These are phyloP conservation scores for Suillus paluster DNA, from an alignment of 768 basidiomycete species.

Conservation along the genomic window DNA sequence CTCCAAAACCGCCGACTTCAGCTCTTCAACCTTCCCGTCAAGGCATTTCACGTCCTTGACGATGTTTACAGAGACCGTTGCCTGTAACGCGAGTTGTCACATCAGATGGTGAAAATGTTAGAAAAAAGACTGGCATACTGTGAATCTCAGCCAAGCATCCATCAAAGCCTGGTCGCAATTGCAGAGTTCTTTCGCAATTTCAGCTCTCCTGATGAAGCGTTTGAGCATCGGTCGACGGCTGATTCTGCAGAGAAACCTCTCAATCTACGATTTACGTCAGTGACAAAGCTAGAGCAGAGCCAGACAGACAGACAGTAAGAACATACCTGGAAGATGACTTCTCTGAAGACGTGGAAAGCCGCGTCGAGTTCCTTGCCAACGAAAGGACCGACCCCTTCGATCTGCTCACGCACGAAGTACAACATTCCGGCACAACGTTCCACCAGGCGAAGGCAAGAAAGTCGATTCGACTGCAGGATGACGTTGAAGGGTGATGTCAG, in stretches of 20 bases:
- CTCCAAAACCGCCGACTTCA: background rate
- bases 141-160: slow-evolving; percentile 39
- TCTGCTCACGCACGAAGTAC: slow-evolving; percentile 63
- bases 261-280: slow-evolving; percentile 40
- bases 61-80: background rate
- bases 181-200: slow-evolving; percentile 58
- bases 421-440: slow-evolving; percentile 77
- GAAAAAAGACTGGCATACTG: background rate
- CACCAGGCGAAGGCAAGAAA: slow-evolving; percentile 70
- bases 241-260: slow-evolving; percentile 55
- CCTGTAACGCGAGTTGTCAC: background rate
- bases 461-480: slow-evolving; percentile 59
- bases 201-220: slow-evolving; percentile 75
- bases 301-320: background rate
- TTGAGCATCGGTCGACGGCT: slow-evolving; percentile 76
- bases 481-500: background rate
- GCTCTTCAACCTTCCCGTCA: background rate
- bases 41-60: background rate
- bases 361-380: slow-evolving; percentile 53
- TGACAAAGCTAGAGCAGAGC: background rate
- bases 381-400: slow-evolving; percentile 56
- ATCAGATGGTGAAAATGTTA: background rate
- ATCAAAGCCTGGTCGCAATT: slow-evolving; percentile 56
- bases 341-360: slow-evolving; percentile 55
- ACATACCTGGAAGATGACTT: slow-evolving; percentile 35